Evolutionary conservation across 257 asterid species (phyloP).

Genomic region (Penstemon davidsonii): DNA sequence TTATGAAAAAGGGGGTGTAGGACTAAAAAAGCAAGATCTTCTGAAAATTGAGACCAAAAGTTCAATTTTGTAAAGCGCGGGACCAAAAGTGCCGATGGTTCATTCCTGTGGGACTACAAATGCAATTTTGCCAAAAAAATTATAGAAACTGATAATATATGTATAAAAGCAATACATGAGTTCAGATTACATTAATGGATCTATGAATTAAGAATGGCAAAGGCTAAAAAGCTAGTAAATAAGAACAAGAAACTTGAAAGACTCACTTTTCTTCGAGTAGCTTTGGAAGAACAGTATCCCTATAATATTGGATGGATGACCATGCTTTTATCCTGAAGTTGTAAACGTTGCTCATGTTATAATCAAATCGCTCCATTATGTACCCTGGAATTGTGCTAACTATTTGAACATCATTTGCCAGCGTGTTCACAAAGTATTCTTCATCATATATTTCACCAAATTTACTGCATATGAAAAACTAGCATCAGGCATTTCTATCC

Average conservation of each 20-base stretch:
- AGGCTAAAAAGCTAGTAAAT: slow-evolving; percentile 7
- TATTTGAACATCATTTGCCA: slow-evolving; percentile 78
- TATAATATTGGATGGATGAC: slow-evolving; percentile 80
- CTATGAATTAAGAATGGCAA: slow-evolving; percentile 15
- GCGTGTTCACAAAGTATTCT: slow-evolving; percentile 71
- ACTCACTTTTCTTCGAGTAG: slow-evolving; percentile 94
- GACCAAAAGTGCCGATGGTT: not conserved
- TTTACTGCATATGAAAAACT: slow-evolving; percentile 59
- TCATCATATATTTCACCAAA: slow-evolving; percentile 91
- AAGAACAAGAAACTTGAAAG: slow-evolving; percentile 28
- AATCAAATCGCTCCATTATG: slow-evolving; percentile 88
- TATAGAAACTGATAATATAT: no score
- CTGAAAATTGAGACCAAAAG: not conserved
- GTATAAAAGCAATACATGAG: no score
- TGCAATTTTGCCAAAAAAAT: not conserved
- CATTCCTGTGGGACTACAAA: slow-evolving; percentile 1
- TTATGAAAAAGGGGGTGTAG: no score
- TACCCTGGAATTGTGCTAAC: slow-evolving; percentile 65
- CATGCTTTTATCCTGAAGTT: slow-evolving; percentile 96
- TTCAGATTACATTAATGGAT: slow-evolving; percentile 20
- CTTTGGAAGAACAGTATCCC: slow-evolving; percentile 84
- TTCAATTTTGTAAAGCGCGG: no score
- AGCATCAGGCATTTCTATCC: not conserved
- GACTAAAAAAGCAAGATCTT: not conserved
- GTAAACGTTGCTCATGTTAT: slow-evolving; percentile 82